Evolutionary conservation across 495 filamentous ascomycete species (phyloP).

Genomic region (Talaromyces nanjingensis): DNA sequence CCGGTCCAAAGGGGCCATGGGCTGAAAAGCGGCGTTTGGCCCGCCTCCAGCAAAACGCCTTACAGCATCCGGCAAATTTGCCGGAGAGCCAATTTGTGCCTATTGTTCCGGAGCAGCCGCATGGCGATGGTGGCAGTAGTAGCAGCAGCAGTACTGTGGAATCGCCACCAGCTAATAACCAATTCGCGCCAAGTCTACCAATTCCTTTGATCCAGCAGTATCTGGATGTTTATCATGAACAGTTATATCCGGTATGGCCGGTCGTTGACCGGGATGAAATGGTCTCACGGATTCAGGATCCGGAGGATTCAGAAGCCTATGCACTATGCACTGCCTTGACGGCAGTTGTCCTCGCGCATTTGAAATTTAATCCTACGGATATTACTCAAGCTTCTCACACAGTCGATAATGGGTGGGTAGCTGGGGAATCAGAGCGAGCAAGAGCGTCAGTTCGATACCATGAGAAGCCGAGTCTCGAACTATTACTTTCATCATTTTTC

Average conservation of each 20-base stretch:
- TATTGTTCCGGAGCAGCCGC: not conserved
- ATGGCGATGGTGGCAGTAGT: not conserved
- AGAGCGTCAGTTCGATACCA: slow-evolving; percentile 7
- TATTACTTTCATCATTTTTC: slow-evolving; percentile 29
- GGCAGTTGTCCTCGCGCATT: slow-evolving; percentile 38
- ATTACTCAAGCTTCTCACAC: slow-evolving; percentile 1
- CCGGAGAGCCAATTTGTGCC: slow-evolving; percentile 2
- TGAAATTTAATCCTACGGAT: slow-evolving; percentile 21
- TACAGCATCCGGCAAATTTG: not conserved
- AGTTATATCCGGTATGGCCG: slow-evolving; percentile 44
- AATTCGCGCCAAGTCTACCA: slow-evolving; percentile 1
- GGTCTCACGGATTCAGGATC: slow-evolving; percentile 23
- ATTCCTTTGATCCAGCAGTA: slow-evolving; percentile 8
- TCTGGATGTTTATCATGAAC: slow-evolving; percentile 34
- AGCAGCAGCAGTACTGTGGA: slow-evolving; percentile 4
- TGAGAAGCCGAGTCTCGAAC: slow-evolving; percentile 2
- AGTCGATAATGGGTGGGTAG: not conserved
- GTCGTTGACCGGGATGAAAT: slow-evolving; percentile 35
- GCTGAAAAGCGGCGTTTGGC: slow-evolving; percentile 8
- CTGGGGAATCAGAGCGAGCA: slow-evolving; percentile 7
- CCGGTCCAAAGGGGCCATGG: slow-evolving; percentile 9
- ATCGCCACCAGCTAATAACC: not conserved
- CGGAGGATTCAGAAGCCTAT: slow-evolving; percentile 29
- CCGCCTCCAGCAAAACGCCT: slow-evolving; percentile 1
- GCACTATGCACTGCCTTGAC: slow-evolving; percentile 34